phyloP scores from a whole-genome alignment of 257 asterid genomes.

The Linderniella brevidens region DNA sequence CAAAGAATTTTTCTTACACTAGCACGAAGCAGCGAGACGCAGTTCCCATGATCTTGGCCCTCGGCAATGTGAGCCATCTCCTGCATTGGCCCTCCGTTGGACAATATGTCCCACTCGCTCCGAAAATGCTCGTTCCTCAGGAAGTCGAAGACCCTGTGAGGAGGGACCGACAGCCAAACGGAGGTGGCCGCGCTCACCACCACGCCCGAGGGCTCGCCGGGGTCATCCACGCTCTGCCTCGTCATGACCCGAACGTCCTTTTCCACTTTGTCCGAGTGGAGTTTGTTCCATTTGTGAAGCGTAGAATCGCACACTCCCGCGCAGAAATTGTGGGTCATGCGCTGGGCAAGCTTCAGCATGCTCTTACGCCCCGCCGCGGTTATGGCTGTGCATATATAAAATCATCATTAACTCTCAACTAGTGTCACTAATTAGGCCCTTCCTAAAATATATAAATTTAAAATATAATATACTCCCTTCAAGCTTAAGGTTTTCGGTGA shows the following conservation, averaged over 20 bases:
- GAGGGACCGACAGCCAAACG: background rate
- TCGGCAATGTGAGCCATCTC: conserved; percentile 2
- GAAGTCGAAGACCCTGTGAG: conserved; percentile 2
- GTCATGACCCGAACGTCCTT: conserved; percentile 2
- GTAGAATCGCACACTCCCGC: background rate
- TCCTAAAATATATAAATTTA: too few relatives aligned
- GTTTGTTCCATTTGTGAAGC: conserved; percentile 1
- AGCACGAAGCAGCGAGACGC: conserved; percentile 1
- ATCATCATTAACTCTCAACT: background rate
- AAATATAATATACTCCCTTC: too few relatives aligned
- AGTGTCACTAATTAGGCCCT: too few relatives aligned
- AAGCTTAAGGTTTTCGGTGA: too few relatives aligned
- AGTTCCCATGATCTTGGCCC: conserved; percentile 1
- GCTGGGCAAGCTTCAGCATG: conserved; percentile 1
- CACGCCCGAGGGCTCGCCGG: conserved; percentile 3
- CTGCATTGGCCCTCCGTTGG: background rate
- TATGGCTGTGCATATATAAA: background rate
- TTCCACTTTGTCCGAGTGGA: background rate
- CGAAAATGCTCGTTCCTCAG: conserved; percentile 1
- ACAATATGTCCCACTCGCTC: conserved; percentile 4
- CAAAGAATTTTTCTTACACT: background rate
- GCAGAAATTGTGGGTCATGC: background rate
- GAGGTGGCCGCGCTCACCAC: conserved; percentile 5
- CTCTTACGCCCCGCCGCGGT: conserved; percentile 1
- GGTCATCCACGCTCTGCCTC: conserved; percentile 3